These are phyloP conservation scores for Talaromyces wortmannii DNA, from an alignment of 495 filamentous ascomycete genomes.

Conservation along the genomic window DNA sequence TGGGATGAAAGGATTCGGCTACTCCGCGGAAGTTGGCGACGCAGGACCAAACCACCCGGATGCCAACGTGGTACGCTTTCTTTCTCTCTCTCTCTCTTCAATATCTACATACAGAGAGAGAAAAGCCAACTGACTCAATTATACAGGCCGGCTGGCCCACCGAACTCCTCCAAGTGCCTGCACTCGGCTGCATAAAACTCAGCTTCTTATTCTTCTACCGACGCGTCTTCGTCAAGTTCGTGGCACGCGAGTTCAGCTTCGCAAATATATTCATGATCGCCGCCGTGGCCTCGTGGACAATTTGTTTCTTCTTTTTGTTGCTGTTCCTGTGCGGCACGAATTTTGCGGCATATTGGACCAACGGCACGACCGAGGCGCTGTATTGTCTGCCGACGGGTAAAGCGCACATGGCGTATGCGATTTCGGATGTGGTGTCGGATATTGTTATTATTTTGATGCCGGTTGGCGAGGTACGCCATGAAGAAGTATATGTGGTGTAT, in stretches of 20 bases:
- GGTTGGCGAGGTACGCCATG: neutral
- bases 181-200: too few species aligned
- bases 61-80: neutral
- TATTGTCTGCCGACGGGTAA: conserved; percentile 1
- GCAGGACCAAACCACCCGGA: neutral
- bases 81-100: too few species aligned
- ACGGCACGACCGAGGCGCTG: neutral
- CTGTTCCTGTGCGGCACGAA: conserved; percentile 2
- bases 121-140: too few species aligned
- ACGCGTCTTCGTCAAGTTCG: too few species aligned
- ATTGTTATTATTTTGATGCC: conserved; percentile 4
- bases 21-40: neutral
- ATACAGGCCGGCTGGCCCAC: too few species aligned
- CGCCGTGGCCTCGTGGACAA: too few species aligned
- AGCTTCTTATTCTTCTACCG: too few species aligned
- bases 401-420: too few species aligned
- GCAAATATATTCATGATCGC: too few species aligned
- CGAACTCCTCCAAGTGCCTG: too few species aligned
- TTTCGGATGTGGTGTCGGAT: conserved; percentile 1
- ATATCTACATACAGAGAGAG: too few species aligned
- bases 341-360: conserved; percentile 5
- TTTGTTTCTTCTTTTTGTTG: neutral
- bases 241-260: too few species aligned
- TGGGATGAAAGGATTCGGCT: conserved; percentile 4
- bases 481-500: neutral